phyloP scores from a whole-genome alignment of 768 basidiomycete genomes.

The Phlegmacium glaucopus region DNA sequence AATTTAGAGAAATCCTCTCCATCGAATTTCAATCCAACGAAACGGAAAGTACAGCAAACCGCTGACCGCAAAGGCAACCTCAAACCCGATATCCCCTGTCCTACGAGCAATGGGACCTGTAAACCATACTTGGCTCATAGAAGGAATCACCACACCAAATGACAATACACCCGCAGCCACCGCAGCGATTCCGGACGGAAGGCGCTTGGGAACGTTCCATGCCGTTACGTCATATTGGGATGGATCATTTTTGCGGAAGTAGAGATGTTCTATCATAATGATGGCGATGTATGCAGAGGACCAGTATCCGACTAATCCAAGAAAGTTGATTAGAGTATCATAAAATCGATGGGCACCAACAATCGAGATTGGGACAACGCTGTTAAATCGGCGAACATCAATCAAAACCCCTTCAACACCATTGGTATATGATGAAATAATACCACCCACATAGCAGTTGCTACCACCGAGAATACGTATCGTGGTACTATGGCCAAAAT shows the following conservation, averaged over 20 bases:
- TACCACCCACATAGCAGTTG: conserved; percentile 60
- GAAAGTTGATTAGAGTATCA: conserved; percentile 65
- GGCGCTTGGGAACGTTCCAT: conserved; percentile 54
- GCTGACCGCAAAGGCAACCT: conserved; percentile 58
- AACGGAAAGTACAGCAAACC: conserved; percentile 56
- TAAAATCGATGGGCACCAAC: conserved; percentile 76
- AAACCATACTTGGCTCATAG: conserved; percentile 78
- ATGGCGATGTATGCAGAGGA: conserved; percentile 59
- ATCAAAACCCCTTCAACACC: too few relatives aligned
- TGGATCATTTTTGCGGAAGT: conserved; percentile 57
- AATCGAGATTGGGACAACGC: conserved; percentile 71
- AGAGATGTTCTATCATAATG: conserved; percentile 63
- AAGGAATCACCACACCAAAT: conserved; percentile 59
- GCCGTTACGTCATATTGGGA: conserved; percentile 45
- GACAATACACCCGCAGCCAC: conserved; percentile 48
- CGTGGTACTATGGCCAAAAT: conserved; percentile 58
- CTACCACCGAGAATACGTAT: conserved; percentile 72
- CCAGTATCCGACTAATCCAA: conserved; percentile 73
- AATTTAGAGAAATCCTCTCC: not conserved
- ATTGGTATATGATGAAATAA: not conserved
- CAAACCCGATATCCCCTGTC: conserved; percentile 83
- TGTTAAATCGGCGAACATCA: conserved; percentile 19
- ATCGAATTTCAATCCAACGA: conserved; percentile 44
- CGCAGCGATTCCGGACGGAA: conserved; percentile 72
- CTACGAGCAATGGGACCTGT: conserved; percentile 65